Conservation (phyloP, 1,284 basidiomycete genomes). For the Fomitopsis schrenkii region DNA sequence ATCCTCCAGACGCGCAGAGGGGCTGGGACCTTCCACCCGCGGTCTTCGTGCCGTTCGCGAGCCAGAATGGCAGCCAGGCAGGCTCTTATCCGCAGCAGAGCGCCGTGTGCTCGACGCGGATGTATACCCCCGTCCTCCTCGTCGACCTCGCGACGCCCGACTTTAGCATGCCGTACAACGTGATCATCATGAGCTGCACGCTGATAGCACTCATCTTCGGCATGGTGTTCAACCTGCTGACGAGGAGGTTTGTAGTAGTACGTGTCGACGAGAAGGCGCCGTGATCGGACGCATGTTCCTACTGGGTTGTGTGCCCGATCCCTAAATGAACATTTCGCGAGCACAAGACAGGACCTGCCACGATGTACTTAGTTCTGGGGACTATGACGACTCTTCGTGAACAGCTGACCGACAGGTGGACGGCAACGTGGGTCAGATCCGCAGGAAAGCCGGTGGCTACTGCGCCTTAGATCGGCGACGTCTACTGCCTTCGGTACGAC, state of each 20-base stretch:
- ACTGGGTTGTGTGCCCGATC: neutral
- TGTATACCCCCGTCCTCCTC: conserved; percentile 81
- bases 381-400: neutral
- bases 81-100: conserved; percentile 5
- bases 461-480: neutral
- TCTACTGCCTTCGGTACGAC: neutral
- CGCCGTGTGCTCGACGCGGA: conserved; percentile 30
- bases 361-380: neutral
- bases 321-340: neutral
- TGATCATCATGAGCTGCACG: conserved; percentile 93
- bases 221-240: conserved; percentile 83
- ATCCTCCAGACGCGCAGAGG: conserved; percentile 92
- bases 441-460: neutral
- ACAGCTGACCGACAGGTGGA: neutral
- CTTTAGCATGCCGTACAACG: conserved; percentile 99
- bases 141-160: conserved; percentile 94
- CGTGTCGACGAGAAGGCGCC: conserved; percentile 12
- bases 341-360: neutral
- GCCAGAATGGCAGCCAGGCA: conserved; percentile 4
- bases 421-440: neutral
- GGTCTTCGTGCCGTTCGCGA: conserved; percentile 53
- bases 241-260: conserved; percentile 70
- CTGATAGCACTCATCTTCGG: conserved; percentile 93
- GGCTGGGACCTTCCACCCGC: conserved; percentile 92
- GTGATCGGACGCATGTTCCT: neutral